Percentiles rank a stretch among this genome's conserved stretches.
Conservation (phyloP, 2,329 filamentous ascomycete species). For the Claviceps cyperi region DNA sequence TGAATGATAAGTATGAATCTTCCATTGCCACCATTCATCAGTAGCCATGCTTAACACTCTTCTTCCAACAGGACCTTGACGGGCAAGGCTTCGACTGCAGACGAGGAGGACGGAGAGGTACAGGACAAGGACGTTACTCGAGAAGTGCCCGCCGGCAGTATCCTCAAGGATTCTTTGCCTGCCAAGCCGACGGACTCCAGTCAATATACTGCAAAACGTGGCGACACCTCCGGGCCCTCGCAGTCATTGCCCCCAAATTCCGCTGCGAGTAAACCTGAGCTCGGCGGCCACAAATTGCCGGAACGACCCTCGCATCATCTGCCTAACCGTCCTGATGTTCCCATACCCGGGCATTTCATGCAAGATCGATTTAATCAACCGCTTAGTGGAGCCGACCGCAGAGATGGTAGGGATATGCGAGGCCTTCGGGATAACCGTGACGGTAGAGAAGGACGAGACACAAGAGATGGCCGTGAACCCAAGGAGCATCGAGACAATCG, state of each 20-base stretch:
- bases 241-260: constrained; percentile 17
- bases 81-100: constrained; percentile 18
- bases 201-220: constrained; percentile 15
- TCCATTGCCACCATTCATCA: constrained; percentile 5
- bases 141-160: constrained; percentile 2
- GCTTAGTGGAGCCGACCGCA: constrained; percentile 25
- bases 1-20: constrained; percentile 21
- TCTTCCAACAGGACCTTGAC: constrained; percentile 9
- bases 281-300: constrained; percentile 21
- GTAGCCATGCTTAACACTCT: constrained; percentile 4
- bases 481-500: constrained; percentile 23
- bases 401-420: constrained; percentile 21
- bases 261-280: constrained; percentile 13
- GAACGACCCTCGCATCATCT: constrained; percentile 26
- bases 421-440: constrained; percentile 16
- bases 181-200: constrained; percentile 15
- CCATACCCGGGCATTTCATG: constrained; percentile 32
- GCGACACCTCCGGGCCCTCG: constrained; percentile 10
- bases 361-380: constrained; percentile 31
- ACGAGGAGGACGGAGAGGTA: constrained; percentile 61
- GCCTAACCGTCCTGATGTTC: constrained; percentile 45
- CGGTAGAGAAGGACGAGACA: constrained; percentile 17
- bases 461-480: constrained; percentile 22
- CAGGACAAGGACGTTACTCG: constrained; percentile 32
- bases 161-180: constrained; percentile 20